Base-by-base conservation (phyloP, 2,329 filamentous ascomycete genomes). In the Shiraia sp. region DNA sequence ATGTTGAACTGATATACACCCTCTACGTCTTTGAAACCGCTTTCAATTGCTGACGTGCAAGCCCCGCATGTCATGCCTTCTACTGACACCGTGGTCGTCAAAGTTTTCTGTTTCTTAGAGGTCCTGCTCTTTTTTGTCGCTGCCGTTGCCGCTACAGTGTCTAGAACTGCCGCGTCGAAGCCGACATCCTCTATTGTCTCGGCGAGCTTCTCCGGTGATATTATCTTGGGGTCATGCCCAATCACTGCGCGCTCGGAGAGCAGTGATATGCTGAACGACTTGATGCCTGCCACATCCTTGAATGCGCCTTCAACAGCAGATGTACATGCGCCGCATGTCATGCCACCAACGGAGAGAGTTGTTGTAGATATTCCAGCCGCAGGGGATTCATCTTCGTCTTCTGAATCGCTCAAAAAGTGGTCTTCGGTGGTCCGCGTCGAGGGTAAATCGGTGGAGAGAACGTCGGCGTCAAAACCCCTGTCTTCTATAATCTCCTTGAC, bases 51-150 rank as follows among this genome's bases (percentile, higher is more conserved):
- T 1, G 92, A 92, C 0, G 93, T 97, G 70, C 93, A 99, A 29
- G 93, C 90, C 15, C 92, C 92, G 65, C 93, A 97, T 1, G 93
- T 99, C 93, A 99, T 99, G 36, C 93, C 93, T 55, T 93, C 89
- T 40, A 99, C 88, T 4, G 88, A 84, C 13, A 99, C 79, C 0
- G 91, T 97, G 0, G 91, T 96, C 1, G 83, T 88, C 42, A 85
- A 77, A 23, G 65, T 71, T 42, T 49, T 80, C 60, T 36, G 73
- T 71, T 49, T 75, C 69, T 54, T 68, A 48, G 64, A 60, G 35
- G 51, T 57, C 46, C 66, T 58, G 38, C 70, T 73, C 34, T 61
- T 61, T 33, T 61, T 65, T 25, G 49, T 51, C 19, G 47, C 47
- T 23, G 59, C 38, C 10, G 51, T 42, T 15, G 78, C 71, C 46